A percentile compares a stretch with the other conserved stretches of the same genome.
These are phyloP conservation scores for Cicer yamashitae DNA, from an alignment of 306 rosid species.

Conservation along the genomic window DNA sequence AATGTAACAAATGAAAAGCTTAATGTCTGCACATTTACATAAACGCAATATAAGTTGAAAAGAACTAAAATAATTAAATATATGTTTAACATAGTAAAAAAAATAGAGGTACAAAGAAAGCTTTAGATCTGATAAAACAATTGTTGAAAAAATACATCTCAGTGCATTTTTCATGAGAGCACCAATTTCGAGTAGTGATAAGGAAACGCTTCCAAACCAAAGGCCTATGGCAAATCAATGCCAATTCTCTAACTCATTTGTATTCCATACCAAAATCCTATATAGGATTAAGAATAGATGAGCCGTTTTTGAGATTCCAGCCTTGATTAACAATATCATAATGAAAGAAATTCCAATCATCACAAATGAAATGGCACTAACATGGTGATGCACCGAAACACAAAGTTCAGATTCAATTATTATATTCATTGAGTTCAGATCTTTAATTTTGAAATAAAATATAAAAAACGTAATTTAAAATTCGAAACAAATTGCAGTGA, in stretches of 20 bases:
- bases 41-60: too few relatives aligned
- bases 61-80: too few relatives aligned
- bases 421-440: background rate
- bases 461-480: background rate
- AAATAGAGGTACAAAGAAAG: too few relatives aligned
- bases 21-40: too few relatives aligned
- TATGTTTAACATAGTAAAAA: too few relatives aligned
- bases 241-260: constrained; percentile 92
- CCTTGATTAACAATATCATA: constrained; percentile 66
- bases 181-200: constrained; percentile 32
- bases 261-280: constrained; percentile 68
- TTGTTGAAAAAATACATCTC: background rate
- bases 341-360: constrained; percentile 52
- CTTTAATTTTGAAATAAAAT: background rate
- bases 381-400: constrained; percentile 3
- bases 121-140: background rate
- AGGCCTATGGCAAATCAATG: constrained; percentile 81
- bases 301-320: constrained; percentile 83
- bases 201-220: constrained; percentile 74
- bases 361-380: constrained; percentile 28
- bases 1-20: too few relatives aligned
- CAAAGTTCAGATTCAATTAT: background rate
- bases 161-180: constrained; percentile 5
- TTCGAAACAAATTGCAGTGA: background rate
- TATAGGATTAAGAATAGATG: constrained; percentile 48